Percentiles rank a stretch among this genome's conserved stretches.
phyloP scores from a whole-genome alignment of 1,284 basidiomycete species.

The Boletus calvinii region DNA sequence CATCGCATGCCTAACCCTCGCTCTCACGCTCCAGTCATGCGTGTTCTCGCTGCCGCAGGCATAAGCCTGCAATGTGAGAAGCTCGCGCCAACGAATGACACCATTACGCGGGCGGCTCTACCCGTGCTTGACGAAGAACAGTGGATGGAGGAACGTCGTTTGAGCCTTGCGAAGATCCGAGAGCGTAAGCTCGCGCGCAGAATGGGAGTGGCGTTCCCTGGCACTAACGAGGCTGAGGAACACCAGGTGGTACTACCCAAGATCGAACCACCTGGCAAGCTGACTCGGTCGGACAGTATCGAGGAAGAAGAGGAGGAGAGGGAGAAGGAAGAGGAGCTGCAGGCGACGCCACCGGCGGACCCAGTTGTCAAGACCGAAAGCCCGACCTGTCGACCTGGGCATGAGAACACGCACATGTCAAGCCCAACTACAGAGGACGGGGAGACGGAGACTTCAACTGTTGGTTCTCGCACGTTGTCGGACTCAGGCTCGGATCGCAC shows the following conservation, averaged over 20 bases:
- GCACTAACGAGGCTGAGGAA: constrained; percentile 11
- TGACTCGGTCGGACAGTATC: constrained; percentile 35
- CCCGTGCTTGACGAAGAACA: constrained; percentile 38
- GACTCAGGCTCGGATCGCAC: constrained; percentile 31
- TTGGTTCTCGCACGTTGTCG: constrained; percentile 28
- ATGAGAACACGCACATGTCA: constrained; percentile 2
- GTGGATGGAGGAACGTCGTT: constrained; percentile 46
- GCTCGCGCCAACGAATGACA: constrained; percentile 4
- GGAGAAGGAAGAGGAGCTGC: constrained; percentile 4
- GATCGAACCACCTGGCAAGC: constrained; percentile 28
- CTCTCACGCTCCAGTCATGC: constrained; percentile 66
- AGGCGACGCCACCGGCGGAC: neutral
- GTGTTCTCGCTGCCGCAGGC: constrained; percentile 65
- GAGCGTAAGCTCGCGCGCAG: constrained; percentile 37
- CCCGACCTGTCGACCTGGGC: constrained; percentile 2
- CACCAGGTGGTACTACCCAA: constrained; percentile 20
- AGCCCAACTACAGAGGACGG: constrained; percentile 16
- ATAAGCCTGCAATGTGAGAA: constrained; percentile 33
- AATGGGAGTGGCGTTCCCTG: constrained; percentile 29
- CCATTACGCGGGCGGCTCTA: constrained; percentile 8
- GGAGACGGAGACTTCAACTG: constrained; percentile 24
- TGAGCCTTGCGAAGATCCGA: constrained; percentile 40
- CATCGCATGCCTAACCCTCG: constrained; percentile 73
- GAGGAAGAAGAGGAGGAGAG: constrained; percentile 32
- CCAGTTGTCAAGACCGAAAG: constrained; percentile 5